Evolutionary conservation across 202 grass and related monocot genomes (phyloP).

Genomic region (Digitaria exilis): DNA sequence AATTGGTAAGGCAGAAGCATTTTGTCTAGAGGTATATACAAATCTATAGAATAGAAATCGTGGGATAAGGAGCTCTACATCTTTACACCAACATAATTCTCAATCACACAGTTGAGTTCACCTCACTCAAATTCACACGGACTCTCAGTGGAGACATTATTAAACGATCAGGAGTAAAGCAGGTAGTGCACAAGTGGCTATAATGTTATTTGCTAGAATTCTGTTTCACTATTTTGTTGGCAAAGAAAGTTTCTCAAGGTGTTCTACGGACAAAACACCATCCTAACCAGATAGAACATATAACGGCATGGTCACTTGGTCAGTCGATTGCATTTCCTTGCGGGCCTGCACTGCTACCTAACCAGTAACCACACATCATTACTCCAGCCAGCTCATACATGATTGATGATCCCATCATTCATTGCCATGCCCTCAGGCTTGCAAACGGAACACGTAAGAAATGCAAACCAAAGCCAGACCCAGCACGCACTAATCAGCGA

Average conservation of each 20-base stretch:
- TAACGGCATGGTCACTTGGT: background rate
- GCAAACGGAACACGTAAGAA: background rate
- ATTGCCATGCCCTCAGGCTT: background rate
- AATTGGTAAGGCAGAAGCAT: background rate
- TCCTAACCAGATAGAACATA: no score
- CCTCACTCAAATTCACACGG: background rate
- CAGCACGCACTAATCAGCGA: background rate
- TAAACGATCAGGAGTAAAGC: background rate
- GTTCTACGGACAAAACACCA: no score
- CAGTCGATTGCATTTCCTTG: background rate
- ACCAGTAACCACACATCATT: background rate
- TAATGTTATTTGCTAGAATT: slow-evolving; percentile 19
- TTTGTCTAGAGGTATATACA: background rate
- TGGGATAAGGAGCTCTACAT: background rate
- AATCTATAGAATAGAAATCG: background rate
- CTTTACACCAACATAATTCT: background rate
- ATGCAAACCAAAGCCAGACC: background rate
- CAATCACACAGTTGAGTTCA: background rate
- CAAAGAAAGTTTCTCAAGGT: background rate
- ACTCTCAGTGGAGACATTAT: background rate
- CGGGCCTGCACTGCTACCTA: no score
- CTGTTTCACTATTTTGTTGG: background rate
- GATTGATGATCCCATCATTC: no score
- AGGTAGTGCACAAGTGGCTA: background rate
- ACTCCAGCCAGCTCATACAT: background rate